A percentile compares a stretch with the other conserved stretches of the same genome.
phyloP scores from a whole-genome alignment of 2,329 filamentous ascomycete species.

The Trichoderma sp. region DNA sequence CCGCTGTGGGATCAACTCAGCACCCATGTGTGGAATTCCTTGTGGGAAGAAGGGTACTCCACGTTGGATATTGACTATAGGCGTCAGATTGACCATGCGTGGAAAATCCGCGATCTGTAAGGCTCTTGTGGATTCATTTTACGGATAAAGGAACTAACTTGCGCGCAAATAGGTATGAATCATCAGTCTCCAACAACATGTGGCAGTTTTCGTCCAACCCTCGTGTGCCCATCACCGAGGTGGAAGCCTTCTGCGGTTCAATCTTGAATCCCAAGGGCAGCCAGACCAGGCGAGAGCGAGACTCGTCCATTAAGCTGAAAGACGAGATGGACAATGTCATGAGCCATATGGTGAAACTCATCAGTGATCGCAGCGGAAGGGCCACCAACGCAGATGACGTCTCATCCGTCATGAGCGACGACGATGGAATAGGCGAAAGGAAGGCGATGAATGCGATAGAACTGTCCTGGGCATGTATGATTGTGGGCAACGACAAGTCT shows the following conservation, averaged over 20 bases:
- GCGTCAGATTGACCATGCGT: constrained; percentile 41
- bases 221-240: constrained; percentile 47
- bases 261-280: constrained; percentile 54
- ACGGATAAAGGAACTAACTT: constrained; percentile 26
- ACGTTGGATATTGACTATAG: constrained; percentile 38
- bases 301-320: constrained; percentile 53
- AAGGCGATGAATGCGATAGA: constrained; percentile 36
- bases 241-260: constrained; percentile 58
- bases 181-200: constrained; percentile 45
- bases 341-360: constrained; percentile 43
- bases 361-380: constrained; percentile 27
- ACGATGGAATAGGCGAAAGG: constrained; percentile 5
- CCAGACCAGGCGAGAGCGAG: constrained; percentile 54
- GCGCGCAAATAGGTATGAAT: constrained; percentile 47
- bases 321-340: constrained; percentile 54
- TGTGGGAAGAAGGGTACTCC: constrained; percentile 22
- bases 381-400: constrained; percentile 12
- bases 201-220: constrained; percentile 50
- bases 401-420: not conserved
- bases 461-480: constrained; percentile 41
- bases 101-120: constrained; percentile 51
- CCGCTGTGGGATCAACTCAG: constrained; percentile 50
- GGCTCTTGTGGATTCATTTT: constrained; percentile 3
- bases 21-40: constrained; percentile 28
- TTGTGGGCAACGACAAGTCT: constrained; percentile 32